These are phyloP conservation scores for Chionographis japonica DNA, from an alignment of 106 monocot genomes.

Conservation along the genomic window DNA sequence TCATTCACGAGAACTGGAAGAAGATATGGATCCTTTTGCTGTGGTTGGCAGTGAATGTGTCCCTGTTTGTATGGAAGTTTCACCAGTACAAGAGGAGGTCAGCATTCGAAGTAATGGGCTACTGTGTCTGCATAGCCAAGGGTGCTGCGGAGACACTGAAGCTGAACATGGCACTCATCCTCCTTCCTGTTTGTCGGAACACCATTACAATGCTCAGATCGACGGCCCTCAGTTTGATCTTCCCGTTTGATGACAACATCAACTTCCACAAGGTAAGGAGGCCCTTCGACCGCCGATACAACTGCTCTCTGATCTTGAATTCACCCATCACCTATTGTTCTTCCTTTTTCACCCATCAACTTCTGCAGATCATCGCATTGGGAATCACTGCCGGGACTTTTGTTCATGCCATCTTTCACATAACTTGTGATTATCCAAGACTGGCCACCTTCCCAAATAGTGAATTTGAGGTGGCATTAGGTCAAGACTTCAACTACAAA, in stretches of 20 bases:
- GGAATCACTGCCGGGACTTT: slow-evolving; percentile 52
- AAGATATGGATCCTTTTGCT: slow-evolving; percentile 68
- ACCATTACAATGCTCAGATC: slow-evolving; percentile 82
- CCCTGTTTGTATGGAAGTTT: slow-evolving; percentile 79
- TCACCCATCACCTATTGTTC: neutral
- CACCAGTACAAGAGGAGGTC: slow-evolving; percentile 53
- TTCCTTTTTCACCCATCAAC: neutral
- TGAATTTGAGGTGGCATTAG: slow-evolving; percentile 54
- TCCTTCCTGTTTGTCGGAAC: slow-evolving; percentile 82
- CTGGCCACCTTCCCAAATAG: slow-evolving; percentile 47
- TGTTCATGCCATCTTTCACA: slow-evolving; percentile 57
- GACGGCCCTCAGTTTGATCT: slow-evolving; percentile 49
- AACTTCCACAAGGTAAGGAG: slow-evolving; percentile 82
- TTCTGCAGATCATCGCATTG: slow-evolving; percentile 46
- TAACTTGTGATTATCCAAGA: slow-evolving; percentile 83
- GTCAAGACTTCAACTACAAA: slow-evolving; percentile 54
- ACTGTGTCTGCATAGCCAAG: slow-evolving; percentile 87
- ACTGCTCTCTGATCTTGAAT: neutral
- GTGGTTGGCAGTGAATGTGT: slow-evolving; percentile 56
- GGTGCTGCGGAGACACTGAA: slow-evolving; percentile 93
- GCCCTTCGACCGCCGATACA: neutral
- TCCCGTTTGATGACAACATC: slow-evolving; percentile 97
- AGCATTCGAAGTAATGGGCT: slow-evolving; percentile 87
- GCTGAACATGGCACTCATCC: slow-evolving; percentile 96
- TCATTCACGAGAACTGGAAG: slow-evolving; percentile 83